Base-by-base conservation (phyloP, 2,329 filamentous ascomycete genomes). In the Xylaria sp. region DNA sequence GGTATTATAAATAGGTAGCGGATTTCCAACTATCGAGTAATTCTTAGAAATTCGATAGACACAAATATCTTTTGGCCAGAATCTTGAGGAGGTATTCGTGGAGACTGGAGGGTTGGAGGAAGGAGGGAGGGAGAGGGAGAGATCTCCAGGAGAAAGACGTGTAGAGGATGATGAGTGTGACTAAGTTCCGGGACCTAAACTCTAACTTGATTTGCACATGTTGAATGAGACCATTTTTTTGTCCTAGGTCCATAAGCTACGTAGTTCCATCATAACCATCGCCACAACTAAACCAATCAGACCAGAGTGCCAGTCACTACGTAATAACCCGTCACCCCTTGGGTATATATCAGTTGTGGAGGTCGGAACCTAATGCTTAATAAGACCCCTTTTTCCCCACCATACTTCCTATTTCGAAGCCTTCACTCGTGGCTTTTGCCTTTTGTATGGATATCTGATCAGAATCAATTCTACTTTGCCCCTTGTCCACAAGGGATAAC, bases 211-310 rank as follows among this genome's bases (percentile, higher is more conserved):
- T 52, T 51, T 51, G 43, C 18, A 36, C 23, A 41, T 51, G 28
- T 18, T 25, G 13, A 3, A 49, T 23, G 13, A 48, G 15, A 20
- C 36, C 41, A 58, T 43, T 4, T 12, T 64, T 51, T 12, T 33
- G 55, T 58, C 55, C 31, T 36, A 58, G 39, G 13, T 59, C 46
- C 33, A 52, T 58, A 56, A 25, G 13, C 43, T 52, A 33, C 23
- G 10, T 23, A 31, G n/a, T n/a, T 3, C 33, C 31, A 15, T 20
- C 13, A 41, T 31, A 2, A 36, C 48, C 56, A 54, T 54, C n/a
- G 6, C 48, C 13, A 18, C 25, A 3, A 54, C 41, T 31, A 59
- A 54, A 54, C 62, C 56, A 65, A 65, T 65, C 56, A 60, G 59
- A 46, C 33, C 55, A 25, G 20, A 33, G 25, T 65, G 25, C 28